Evolutionary conservation across 75 land plant species (phyloP).

Genomic region (Larix kaempferi): DNA sequence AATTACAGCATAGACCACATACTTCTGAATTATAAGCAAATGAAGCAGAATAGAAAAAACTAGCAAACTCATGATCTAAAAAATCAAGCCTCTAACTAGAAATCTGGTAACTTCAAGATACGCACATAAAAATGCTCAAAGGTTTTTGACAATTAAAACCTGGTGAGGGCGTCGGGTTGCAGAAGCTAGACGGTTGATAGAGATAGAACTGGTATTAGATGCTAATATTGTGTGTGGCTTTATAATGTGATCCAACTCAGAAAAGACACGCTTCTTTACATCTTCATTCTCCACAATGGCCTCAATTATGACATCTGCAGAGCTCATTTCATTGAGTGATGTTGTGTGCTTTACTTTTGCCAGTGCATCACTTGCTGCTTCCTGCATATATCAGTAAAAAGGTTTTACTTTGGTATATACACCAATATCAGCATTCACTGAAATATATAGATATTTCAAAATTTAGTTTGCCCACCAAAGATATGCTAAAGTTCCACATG

Average conservation of each 20-base stretch:
- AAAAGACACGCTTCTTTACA: conserved; percentile 69
- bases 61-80: background rate
- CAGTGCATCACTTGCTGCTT: conserved; percentile 43
- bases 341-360: conserved; percentile 42
- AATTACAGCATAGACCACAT: background rate
- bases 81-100: background rate
- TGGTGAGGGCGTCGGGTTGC: conserved; percentile 72
- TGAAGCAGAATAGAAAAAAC: background rate
- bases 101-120: background rate
- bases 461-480: background rate
- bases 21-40: background rate
- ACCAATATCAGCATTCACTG: background rate
- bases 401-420: background rate
- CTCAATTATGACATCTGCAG: conserved; percentile 83
- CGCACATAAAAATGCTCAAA: background rate
- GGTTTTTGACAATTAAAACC: conserved; percentile 32
- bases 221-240: conserved; percentile 82
- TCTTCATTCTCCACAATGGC: conserved; percentile 88
- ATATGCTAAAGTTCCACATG: background rate
- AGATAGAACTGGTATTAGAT: conserved; percentile 96
- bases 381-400: conserved; percentile 32
- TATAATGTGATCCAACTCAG: conserved; percentile 62
- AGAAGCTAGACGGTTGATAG: conserved; percentile 83
- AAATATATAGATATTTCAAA: background rate
- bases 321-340: conserved; percentile 51